A percentile compares a stretch with the other conserved stretches of the same genome.
phyloP scores from a whole-genome alignment of 2,329 filamentous ascomycete genomes.

The Bipolaris gigantea region DNA sequence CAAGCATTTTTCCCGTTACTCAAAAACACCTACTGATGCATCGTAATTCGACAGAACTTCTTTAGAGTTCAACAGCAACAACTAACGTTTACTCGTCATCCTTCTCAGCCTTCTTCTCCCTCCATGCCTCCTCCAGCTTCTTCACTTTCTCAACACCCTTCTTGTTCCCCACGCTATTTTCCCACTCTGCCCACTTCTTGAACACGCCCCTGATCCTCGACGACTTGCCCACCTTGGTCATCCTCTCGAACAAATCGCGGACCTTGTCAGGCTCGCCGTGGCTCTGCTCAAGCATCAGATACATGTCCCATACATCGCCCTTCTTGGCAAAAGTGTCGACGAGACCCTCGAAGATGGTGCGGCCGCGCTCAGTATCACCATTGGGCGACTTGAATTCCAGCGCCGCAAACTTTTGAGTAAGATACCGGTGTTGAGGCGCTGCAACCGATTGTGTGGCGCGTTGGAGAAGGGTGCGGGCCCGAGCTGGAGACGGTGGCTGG shows the following conservation, averaged over 20 bases:
- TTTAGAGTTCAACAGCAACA: not conserved
- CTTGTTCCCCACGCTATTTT: slow-evolving; percentile 68
- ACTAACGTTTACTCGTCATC: slow-evolving; percentile 13
- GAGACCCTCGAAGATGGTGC: slow-evolving; percentile 91
- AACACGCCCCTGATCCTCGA: slow-evolving; percentile 86
- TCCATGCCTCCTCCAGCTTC: slow-evolving; percentile 71
- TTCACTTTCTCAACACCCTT: slow-evolving; percentile 72
- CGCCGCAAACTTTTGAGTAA: slow-evolving; percentile 85
- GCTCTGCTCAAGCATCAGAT: slow-evolving; percentile 79
- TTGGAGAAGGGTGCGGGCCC: slow-evolving; percentile 74
- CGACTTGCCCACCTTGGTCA: slow-evolving; percentile 70
- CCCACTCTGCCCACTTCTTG: slow-evolving; percentile 88
- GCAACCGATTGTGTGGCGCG: slow-evolving; percentile 85
- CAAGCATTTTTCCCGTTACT: not conserved
- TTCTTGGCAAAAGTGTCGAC: slow-evolving; percentile 84
- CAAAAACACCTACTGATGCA: slow-evolving; percentile 2
- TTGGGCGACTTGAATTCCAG: slow-evolving; percentile 85
- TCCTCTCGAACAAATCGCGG: slow-evolving; percentile 79
- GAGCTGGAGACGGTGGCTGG: slow-evolving; percentile 70
- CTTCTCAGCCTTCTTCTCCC: slow-evolving; percentile 47
- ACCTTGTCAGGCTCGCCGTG: slow-evolving; percentile 60
- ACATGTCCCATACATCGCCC: slow-evolving; percentile 89
- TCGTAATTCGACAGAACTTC: not conserved
- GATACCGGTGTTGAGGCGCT: slow-evolving; percentile 66
- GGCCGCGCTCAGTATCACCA: slow-evolving; percentile 85